Evolutionary conservation across 2,329 filamentous ascomycete genomes (phyloP), one percentile per base, ranked within the genome.

Genomic region (Diaporthe sp.): DNA sequence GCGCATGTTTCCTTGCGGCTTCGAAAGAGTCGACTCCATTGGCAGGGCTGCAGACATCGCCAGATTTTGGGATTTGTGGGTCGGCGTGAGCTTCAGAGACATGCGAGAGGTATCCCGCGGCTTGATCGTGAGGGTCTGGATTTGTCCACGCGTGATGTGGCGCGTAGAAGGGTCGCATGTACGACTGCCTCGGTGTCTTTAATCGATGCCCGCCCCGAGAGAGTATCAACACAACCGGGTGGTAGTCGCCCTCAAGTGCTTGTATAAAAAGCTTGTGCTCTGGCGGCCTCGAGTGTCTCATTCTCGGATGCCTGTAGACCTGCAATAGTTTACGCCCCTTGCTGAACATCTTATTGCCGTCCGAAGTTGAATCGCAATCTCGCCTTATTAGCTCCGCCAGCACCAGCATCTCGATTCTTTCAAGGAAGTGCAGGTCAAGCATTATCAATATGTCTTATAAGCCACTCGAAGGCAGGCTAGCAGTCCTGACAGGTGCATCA

Each of bases 21-120:
- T 30, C 38, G 35, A 10, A 61, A 28, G 15, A 38, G 38, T 30
- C 33, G 40, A 47, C 60, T 64, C 40, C 60, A 47, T 47, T 52
- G 25, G 61, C 61, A 50, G 61, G 45, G 30, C 61, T 67, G 61
- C 45, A 38, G 17, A 52, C 8, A 52, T 67, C 45, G 45, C 61
- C 35, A 67, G 61, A 67, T 67, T 67, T 19, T 38, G 45, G 61
- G 30, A 67, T 35, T 67, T 67, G 61, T 52, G 61, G 61, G 45
- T 52, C 61, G 35, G 13, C 4, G 22, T 52, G 8, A 42, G 45
- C 61, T 47, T 50, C 45, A 25, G 10, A 25, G 61, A 38, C 61
- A 67, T 52, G 33, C 35, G 30, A 52, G 28, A 66, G 30, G 61
- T 22, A 15, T 58, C 6, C 33, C 15, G 55, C 33, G 55, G 33